Conservation (phyloP, 2,329 filamentous ascomycete genomes). For the Pseudocercospora eumusae region DNA sequence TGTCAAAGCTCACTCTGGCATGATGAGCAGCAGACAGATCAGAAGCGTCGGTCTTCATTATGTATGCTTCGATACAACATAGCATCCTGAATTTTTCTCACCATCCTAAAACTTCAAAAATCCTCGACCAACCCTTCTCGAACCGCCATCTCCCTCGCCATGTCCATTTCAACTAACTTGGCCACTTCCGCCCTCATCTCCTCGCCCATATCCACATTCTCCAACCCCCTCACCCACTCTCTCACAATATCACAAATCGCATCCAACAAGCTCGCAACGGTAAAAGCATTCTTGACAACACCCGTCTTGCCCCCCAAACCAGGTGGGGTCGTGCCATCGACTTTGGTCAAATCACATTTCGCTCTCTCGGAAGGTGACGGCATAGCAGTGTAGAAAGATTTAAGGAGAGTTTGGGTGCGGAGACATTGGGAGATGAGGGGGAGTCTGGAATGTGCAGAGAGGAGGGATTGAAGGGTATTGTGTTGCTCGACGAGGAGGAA, state of each 20-base stretch:
- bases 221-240: neutral
- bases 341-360: too few species aligned
- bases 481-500: neutral
- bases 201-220: neutral
- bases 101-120: neutral
- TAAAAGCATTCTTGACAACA: slow-evolving; percentile 2
- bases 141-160: neutral
- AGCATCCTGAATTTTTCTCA: neutral
- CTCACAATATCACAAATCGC: neutral
- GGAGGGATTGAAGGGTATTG: neutral
- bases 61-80: neutral
- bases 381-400: neutral
- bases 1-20: neutral
- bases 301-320: neutral
- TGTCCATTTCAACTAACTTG: neutral
- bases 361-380: neutral
- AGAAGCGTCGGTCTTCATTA: too few species aligned
- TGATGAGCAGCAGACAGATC: neutral
- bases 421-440: neutral
- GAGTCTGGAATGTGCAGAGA: neutral
- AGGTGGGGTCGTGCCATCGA: neutral
- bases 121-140: neutral
- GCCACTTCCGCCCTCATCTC: neutral
- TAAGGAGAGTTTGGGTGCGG: neutral
- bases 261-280: neutral